Evolutionary conservation across 345 rosid species (phyloP).

Genomic region (Luvunga scandens): DNA sequence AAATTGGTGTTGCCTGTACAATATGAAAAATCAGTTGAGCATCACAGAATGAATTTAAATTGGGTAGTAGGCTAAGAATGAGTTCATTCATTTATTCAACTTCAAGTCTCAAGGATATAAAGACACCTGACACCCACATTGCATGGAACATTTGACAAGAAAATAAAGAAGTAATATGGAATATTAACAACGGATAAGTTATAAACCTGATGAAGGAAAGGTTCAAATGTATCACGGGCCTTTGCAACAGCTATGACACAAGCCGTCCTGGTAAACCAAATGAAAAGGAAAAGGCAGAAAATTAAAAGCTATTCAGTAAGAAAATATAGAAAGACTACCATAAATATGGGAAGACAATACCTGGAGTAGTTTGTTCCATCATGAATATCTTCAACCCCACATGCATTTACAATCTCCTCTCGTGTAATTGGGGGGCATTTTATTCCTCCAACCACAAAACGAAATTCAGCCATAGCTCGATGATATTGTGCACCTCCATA

Average conservation of each 20-base stretch:
- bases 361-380: slow-evolving; percentile 97
- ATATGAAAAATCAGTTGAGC: no score
- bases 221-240: slow-evolving; percentile 95
- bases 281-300: slow-evolving; percentile 15
- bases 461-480: slow-evolving; percentile 97
- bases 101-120: not conserved
- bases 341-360: slow-evolving; percentile 30
- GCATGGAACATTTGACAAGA: not conserved
- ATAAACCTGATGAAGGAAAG: slow-evolving; percentile 82
- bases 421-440: slow-evolving; percentile 91
- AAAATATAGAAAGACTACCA: slow-evolving; percentile 16
- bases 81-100: not conserved
- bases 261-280: slow-evolving; percentile 64
- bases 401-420: slow-evolving; percentile 94
- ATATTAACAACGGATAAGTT: not conserved
- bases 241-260: slow-evolving; percentile 98
- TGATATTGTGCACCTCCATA: slow-evolving; percentile 98
- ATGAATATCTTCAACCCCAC: slow-evolving; percentile 97
- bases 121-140: not conserved
- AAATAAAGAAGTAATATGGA: not conserved
- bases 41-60: not conserved
- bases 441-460: slow-evolving; percentile 85
- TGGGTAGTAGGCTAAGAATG: not conserved
- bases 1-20: no score
- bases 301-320: not conserved